Evolutionary conservation across 169 alveolate species (phyloP).

Genomic region (Eimeria maxima): DNA sequence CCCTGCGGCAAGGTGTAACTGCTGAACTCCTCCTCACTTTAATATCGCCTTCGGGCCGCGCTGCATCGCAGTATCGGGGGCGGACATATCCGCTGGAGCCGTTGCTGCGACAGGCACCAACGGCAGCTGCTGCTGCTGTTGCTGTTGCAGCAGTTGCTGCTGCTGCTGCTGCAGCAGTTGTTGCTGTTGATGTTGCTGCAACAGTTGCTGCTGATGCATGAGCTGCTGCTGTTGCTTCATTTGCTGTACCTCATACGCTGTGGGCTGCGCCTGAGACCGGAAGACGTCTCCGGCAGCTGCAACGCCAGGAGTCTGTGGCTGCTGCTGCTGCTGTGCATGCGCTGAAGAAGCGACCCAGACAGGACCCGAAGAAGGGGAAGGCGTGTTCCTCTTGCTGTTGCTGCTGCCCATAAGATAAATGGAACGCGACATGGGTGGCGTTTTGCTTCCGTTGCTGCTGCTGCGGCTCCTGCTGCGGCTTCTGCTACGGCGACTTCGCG

Average conservation of each 20-base stretch:
- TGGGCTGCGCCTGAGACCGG: constrained; percentile 54
- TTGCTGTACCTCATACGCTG: constrained; percentile 63
- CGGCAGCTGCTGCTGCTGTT: constrained; percentile 52
- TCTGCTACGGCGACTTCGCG: constrained; percentile 58
- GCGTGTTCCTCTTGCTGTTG: constrained; percentile 61
- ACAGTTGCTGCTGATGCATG: constrained; percentile 28
- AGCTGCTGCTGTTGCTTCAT: constrained; percentile 57
- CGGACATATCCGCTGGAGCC: constrained; percentile 69
- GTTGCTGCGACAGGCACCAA: constrained; percentile 59
- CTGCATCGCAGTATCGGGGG: constrained; percentile 64
- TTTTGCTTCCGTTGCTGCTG: constrained; percentile 70
- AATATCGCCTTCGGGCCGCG: constrained; percentile 69
- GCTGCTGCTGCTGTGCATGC: constrained; percentile 63
- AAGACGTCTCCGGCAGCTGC: constrained; percentile 23
- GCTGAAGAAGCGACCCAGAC: constrained; percentile 59
- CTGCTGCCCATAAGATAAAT: constrained; percentile 58
- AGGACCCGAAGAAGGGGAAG: constrained; percentile 50
- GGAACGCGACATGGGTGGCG: constrained; percentile 56
- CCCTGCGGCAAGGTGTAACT: no score
- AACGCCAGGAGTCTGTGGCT: constrained; percentile 47
- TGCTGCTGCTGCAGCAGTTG: neutral
- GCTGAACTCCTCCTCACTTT: constrained; percentile 11
- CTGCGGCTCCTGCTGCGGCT: constrained; percentile 69
- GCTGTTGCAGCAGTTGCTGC: constrained; percentile 23
- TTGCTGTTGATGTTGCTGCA: neutral